phyloP scores from a whole-genome alignment of 495 filamentous ascomycete species.

The Aspergillus steynii region DNA sequence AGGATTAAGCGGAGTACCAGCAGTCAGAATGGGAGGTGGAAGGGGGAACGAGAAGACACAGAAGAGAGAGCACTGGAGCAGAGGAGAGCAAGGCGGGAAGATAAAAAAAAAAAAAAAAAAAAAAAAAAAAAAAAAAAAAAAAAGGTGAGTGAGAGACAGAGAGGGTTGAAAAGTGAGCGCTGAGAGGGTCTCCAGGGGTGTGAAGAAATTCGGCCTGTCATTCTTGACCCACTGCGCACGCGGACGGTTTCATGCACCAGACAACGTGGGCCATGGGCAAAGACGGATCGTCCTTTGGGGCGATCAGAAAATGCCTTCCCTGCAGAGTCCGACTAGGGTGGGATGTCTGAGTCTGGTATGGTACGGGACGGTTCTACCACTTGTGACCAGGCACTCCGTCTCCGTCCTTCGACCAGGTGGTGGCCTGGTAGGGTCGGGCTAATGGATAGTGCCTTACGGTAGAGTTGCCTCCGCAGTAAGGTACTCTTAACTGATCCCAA shows the following conservation, averaged over 20 bases:
- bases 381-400: too few relatives aligned
- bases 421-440: too few relatives aligned
- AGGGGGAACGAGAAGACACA: slow-evolving; percentile 5
- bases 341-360: neutral
- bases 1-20: neutral
- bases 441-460: too few relatives aligned
- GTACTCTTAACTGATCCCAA: too few relatives aligned
- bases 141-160: slow-evolving; percentile 8
- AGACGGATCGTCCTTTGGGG: slow-evolving; percentile 29
- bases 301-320: slow-evolving; percentile 26
- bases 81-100: slow-evolving; percentile 1
- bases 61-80: slow-evolving; percentile 11
- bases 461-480: too few relatives aligned
- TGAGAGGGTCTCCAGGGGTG: slow-evolving; percentile 18
- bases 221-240: slow-evolving; percentile 45
- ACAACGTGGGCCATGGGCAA: slow-evolving; percentile 47
- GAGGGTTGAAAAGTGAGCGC: slow-evolving; percentile 8
- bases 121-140: slow-evolving; percentile 14
- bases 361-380: too few relatives aligned
- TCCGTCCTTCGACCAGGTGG: too few relatives aligned
- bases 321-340: slow-evolving; percentile 22
- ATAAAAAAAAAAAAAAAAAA: slow-evolving; percentile 1
- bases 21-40: slow-evolving; percentile 8
- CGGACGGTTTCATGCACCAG: slow-evolving; percentile 48
- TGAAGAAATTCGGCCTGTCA: slow-evolving; percentile 46